These are phyloP conservation scores for Epichloe scottii DNA, from an alignment of 2,329 filamentous ascomycete genomes.

Conservation along the genomic window DNA sequence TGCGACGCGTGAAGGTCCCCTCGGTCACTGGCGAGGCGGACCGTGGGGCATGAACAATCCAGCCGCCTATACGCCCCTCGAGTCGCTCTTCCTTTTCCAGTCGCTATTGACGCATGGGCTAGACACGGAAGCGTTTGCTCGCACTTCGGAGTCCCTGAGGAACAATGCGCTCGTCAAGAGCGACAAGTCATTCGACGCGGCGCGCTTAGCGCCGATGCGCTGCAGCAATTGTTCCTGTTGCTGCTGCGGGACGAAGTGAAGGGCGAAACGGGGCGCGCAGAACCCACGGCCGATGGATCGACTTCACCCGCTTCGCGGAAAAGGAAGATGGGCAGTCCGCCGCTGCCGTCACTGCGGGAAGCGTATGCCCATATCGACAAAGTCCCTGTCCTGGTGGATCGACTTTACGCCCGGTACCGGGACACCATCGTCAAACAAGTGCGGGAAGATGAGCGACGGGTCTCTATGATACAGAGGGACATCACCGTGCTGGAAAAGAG, in stretches of 20 bases:
- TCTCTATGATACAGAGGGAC: constrained; percentile 51
- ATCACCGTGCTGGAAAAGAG: constrained; percentile 52
- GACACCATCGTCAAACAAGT: constrained; percentile 59
- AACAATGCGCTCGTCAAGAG: constrained; percentile 61
- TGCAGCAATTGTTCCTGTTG: constrained; percentile 67
- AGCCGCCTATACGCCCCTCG: constrained; percentile 68
- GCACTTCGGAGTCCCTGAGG: constrained; percentile 62
- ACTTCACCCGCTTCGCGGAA: constrained; percentile 51
- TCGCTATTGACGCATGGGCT: constrained; percentile 58
- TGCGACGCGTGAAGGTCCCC: constrained; percentile 39
- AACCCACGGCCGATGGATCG: constrained; percentile 26
- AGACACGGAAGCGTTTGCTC: constrained; percentile 51
- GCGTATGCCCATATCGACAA: constrained; percentile 53
- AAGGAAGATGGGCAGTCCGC: constrained; percentile 58
- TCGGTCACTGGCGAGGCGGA: constrained; percentile 43
- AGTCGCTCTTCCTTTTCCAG: constrained; percentile 77
- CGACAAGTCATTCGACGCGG: constrained; percentile 58
- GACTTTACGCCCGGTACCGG: constrained; percentile 64
- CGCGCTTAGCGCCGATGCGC: constrained; percentile 60
- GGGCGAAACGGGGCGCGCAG: constrained; percentile 30
- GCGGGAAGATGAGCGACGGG: constrained; percentile 58
- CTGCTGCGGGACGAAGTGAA: constrained; percentile 63
- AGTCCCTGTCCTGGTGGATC: constrained; percentile 57
- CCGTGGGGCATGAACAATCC: constrained; percentile 42
- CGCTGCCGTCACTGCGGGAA: constrained; percentile 52